Base-by-base conservation (phyloP, 2,329 filamentous ascomycete species). In the Boeremia exigua region DNA sequence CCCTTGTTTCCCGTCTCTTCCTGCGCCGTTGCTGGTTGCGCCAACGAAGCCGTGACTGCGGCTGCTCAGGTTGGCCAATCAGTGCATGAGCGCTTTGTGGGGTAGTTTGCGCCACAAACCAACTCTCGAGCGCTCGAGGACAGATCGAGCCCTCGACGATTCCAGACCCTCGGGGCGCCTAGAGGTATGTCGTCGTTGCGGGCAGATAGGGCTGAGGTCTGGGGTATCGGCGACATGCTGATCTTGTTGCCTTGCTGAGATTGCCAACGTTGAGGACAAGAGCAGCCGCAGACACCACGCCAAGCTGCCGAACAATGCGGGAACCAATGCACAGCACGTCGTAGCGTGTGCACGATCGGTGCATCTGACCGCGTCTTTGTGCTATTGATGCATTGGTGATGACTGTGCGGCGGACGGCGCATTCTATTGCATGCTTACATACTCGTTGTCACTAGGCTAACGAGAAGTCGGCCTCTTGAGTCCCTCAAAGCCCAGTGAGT, bases 1-100 rank as follows among this genome's bases (percentile, higher is more conserved):
- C 55, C 58, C 55, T 54, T 54, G 55, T 45, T 49, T 44, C 19
- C 37, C 45, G 48, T 58, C 48, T 56, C 50, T 42, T 44, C 32
- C 34, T 37, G 46, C 42, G 40, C 38, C 51, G 48, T 36, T 52
- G 34, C 34, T 37, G 34, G 34, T 37, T 37, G 42, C 46, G 47
- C 53, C 42, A 42, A 56, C 53, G 50, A 56, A 56, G 53, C 36
- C 51, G 53, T 42, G 47, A 42, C 47, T 56, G 52, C 39, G 45
- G 52, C 39, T 49, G 52, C 39, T 49, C 44, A 32, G 27, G 14
- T 12, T 12, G 40, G 40, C 48, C 48, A 52, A 52, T 52, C 33
- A 39, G 29, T 37, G 28, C 36, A 29, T 32, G 23, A 32, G 15
- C 12, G 39, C n/a, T 38, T 23, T 52, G 48, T 52, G 48, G 48